Conservation (phyloP, 305 asterid species). For the Fraxinus paxiana region DNA sequence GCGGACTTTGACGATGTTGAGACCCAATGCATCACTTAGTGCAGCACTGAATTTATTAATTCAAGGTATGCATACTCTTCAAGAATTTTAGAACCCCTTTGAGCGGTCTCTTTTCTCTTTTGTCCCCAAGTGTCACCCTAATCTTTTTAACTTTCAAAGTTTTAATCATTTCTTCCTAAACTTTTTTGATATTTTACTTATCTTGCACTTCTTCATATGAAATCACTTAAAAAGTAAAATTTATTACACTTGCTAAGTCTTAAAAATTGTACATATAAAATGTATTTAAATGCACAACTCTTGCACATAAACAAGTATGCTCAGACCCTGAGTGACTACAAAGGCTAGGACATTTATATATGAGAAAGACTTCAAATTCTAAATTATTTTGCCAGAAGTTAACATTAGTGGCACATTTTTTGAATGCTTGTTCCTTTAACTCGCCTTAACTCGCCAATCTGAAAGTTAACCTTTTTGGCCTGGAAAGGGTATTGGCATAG, state of each 20-base stretch:
- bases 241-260: background rate
- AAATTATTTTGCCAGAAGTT: background rate
- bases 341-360: background rate
- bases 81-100: background rate
- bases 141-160: background rate
- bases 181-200: background rate
- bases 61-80: slow-evolving; percentile 50
- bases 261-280: background rate
- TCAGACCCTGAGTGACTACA: background rate
- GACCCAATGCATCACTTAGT: slow-evolving; percentile 76
- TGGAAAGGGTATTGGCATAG: background rate
- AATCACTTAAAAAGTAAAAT: background rate
- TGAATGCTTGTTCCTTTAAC: background rate
- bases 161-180: background rate
- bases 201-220: background rate
- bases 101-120: background rate
- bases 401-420: background rate
- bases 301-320: background rate
- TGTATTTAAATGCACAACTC: background rate
- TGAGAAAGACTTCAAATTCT: background rate
- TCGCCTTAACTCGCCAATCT: background rate
- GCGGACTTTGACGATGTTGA: slow-evolving; percentile 74
- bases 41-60: slow-evolving; percentile 70
- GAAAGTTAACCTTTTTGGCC: background rate
- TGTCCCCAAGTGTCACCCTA: background rate